A percentile compares a stretch with the other conserved stretches of the same genome.
Conservation (phyloP, 2,329 filamentous ascomycete genomes). For the Verticillium isaacii region DNA sequence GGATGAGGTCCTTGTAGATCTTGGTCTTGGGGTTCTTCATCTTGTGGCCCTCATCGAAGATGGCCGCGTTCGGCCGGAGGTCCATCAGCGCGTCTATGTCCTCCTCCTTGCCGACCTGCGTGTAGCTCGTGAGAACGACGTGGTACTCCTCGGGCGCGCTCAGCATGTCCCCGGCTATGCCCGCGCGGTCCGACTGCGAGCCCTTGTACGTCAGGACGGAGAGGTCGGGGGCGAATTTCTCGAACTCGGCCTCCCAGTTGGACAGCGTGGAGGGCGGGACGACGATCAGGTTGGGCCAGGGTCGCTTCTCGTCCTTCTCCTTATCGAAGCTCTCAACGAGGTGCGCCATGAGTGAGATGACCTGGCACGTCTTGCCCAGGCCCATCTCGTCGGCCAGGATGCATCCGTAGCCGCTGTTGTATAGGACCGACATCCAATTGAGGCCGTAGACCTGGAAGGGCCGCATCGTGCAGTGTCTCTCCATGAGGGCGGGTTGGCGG, state of each 20-base stretch:
- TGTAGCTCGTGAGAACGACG: constrained; percentile 56
- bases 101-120: constrained; percentile 48
- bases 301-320: constrained; percentile 26
- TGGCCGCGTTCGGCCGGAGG: constrained; percentile 48
- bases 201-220: constrained; percentile 69
- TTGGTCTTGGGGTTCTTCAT: constrained; percentile 85
- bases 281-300: constrained; percentile 76
- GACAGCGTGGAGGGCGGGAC: constrained; percentile 92
- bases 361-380: constrained; percentile 92
- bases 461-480: constrained; percentile 72
- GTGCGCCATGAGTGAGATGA: constrained; percentile 86
- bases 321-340: constrained; percentile 60
- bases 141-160: constrained; percentile 61
- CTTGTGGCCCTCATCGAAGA: constrained; percentile 94
- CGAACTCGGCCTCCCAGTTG: constrained; percentile 92
- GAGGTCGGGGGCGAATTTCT: constrained; percentile 75
- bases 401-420: constrained; percentile 72
- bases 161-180: constrained; percentile 62
- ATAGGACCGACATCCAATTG: constrained; percentile 89
- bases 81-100: constrained; percentile 47
- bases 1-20: constrained; percentile 72
- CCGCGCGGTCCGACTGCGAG: constrained; percentile 58
- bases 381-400: constrained; percentile 98
- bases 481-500: constrained; percentile 73
- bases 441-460: constrained; percentile 91